These are phyloP conservation scores for Polyplosphaeria fusca DNA, from an alignment of 495 filamentous ascomycete species.

Conservation along the genomic window DNA sequence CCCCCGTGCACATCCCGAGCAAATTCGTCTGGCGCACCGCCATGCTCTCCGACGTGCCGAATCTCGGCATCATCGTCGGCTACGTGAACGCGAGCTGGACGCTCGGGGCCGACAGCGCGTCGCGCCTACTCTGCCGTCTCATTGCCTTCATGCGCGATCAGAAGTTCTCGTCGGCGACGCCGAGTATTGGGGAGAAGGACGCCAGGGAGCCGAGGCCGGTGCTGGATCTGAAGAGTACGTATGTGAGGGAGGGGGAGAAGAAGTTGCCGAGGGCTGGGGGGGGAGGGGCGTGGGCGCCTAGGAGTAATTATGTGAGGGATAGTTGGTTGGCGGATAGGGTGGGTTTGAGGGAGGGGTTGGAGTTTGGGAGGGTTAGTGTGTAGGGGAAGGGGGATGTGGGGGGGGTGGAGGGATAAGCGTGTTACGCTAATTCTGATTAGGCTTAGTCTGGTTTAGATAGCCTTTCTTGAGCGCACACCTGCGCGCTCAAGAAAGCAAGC, in stretches of 20 bases:
- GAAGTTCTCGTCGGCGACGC: conserved; percentile 39
- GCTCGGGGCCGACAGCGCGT: conserved; percentile 55
- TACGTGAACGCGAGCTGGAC: conserved; percentile 62
- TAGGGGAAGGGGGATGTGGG: background rate
- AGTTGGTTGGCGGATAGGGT: conserved; percentile 50
- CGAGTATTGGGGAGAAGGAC: conserved; percentile 33
- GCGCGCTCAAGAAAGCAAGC: too few species aligned
- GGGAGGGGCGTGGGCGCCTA: conserved; percentile 53
- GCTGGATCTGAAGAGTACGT: conserved; percentile 52
- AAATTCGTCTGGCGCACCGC: conserved; percentile 57
- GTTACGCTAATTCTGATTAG: too few species aligned
- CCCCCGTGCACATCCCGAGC: conserved; percentile 45
- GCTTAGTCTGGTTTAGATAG: too few species aligned
- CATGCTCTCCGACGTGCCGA: conserved; percentile 61
- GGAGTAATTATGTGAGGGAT: conserved; percentile 55
- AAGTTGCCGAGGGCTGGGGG: conserved; percentile 48
- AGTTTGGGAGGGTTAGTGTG: conserved; percentile 28
- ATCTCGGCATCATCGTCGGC: conserved; percentile 54
- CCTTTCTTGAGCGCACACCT: too few species aligned
- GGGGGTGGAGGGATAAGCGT: background rate
- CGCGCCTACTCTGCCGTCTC: conserved; percentile 47
- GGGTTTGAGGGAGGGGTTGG: conserved; percentile 44
- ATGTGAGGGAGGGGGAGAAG: conserved; percentile 45
- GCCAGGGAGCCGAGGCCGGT: conserved; percentile 40
- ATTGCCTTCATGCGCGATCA: conserved; percentile 45